Conservation (phyloP, 2,329 filamentous ascomycete genomes). For the Aspergillus thermomutatus region DNA sequence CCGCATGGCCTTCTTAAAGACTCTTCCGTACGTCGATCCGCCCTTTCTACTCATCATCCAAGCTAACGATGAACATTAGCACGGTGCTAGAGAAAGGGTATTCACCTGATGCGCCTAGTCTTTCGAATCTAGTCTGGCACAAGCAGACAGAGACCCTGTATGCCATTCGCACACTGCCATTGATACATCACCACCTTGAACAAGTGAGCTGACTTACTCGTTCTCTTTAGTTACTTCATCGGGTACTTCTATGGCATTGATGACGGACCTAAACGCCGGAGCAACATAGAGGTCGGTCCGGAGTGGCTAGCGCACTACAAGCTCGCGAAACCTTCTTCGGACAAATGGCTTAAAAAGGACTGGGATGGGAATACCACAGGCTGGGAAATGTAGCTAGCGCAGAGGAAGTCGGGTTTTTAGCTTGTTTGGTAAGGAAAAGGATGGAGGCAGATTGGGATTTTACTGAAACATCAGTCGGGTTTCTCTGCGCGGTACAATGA, state of each 20-base stretch:
- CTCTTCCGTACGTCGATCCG: slow-evolving; percentile 10
- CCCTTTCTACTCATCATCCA: slow-evolving; percentile 3
- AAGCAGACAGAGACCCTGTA: neutral
- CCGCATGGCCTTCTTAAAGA: slow-evolving; percentile 8
- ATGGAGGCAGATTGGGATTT: too few relatives aligned
- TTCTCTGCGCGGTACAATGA: too few relatives aligned
- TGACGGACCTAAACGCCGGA: slow-evolving; percentile 2
- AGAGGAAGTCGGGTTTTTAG: too few relatives aligned
- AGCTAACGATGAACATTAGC: slow-evolving; percentile 9
- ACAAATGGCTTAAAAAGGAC: slow-evolving; percentile 6
- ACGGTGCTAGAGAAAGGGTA: slow-evolving; percentile 7
- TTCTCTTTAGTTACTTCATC: slow-evolving; percentile 9
- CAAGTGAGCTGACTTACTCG: too few relatives aligned
- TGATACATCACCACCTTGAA: too few relatives aligned
- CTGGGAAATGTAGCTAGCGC: slow-evolving; percentile 11
- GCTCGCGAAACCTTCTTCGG: slow-evolving; percentile 6
- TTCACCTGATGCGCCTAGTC: slow-evolving; percentile 6
- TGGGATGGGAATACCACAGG: slow-evolving; percentile 8
- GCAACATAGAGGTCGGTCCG: slow-evolving; percentile 4
- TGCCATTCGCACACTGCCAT: too few relatives aligned
- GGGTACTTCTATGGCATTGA: slow-evolving; percentile 4
- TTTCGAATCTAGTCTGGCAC: neutral
- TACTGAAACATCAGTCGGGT: too few relatives aligned
- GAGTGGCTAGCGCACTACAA: slow-evolving; percentile 4
- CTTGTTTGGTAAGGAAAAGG: too few relatives aligned